Percentiles rank a stretch among this genome's conserved stretches.
phyloP scores from a whole-genome alignment of 2,329 filamentous ascomycete species.

The Aschersonia sp. region DNA sequence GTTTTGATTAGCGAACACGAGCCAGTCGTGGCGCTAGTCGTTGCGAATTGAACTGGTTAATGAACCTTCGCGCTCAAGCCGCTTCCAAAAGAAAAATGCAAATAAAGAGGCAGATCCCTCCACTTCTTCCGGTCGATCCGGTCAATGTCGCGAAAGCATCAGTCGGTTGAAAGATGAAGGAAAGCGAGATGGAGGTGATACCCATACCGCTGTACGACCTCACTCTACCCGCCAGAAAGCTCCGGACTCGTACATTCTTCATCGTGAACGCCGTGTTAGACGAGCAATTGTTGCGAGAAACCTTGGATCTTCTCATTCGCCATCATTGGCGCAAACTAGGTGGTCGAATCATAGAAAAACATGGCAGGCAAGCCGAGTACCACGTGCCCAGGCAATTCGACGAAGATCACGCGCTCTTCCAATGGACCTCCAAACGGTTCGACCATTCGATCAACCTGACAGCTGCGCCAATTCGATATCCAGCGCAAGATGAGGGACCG shows the following conservation, averaged over 20 bases:
- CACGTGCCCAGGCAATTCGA: constrained; percentile 1
- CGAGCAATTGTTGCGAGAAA: background rate
- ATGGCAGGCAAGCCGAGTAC: background rate
- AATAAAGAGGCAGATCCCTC: too few species aligned
- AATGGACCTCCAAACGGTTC: background rate
- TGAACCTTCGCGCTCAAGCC: too few species aligned
- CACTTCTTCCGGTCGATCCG: too few species aligned
- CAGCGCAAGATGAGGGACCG: background rate
- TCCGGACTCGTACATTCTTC: constrained; percentile 3
- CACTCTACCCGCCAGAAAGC: background rate
- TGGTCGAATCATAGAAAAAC: background rate
- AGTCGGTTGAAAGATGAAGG: background rate
- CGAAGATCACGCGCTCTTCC: background rate
- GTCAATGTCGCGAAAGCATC: too few species aligned
- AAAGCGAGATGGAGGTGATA: constrained; percentile 2
- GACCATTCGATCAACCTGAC: constrained; percentile 1
- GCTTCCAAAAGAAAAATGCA: too few species aligned
- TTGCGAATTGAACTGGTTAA: too few species aligned
- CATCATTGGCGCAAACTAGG: constrained; percentile 2
- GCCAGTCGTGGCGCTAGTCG: too few species aligned
- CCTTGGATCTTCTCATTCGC: constrained; percentile 2
- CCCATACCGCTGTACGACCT: background rate
- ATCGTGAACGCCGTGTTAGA: constrained; percentile 1
- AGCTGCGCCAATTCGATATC: background rate
- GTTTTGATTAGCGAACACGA: too few species aligned